Evolutionary conservation across 805 yeast species (phyloP).

Genomic region (Wickerhamomyces mucosus): DNA sequence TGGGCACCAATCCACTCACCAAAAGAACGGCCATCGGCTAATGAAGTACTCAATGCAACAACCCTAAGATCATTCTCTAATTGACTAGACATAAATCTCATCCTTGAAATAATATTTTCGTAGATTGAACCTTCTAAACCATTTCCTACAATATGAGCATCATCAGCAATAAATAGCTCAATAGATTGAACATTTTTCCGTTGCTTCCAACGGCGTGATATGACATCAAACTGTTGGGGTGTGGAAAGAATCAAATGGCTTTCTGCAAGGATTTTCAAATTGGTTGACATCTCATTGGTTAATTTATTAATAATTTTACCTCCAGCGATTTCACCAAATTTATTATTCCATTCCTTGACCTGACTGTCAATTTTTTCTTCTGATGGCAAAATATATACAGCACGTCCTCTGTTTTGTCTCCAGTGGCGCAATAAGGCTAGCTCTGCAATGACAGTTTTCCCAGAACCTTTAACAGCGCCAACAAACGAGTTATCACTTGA

Average conservation of each 20-base stretch:
- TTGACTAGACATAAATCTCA: constrained; percentile 61
- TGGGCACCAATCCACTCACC: constrained; percentile 81
- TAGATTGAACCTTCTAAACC: constrained; percentile 51
- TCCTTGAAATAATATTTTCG: constrained; percentile 62
- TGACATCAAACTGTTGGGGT: constrained; percentile 63
- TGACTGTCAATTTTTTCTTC: constrained; percentile 45
- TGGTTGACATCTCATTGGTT: constrained; percentile 40
- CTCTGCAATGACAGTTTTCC: constrained; percentile 65
- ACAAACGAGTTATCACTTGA: constrained; percentile 51
- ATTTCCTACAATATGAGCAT: constrained; percentile 55
- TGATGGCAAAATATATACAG: constrained; percentile 60
- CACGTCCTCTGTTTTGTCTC: constrained; percentile 60
- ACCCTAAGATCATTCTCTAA: constrained; percentile 49
- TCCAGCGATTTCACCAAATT: constrained; percentile 38
- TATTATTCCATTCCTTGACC: constrained; percentile 41
- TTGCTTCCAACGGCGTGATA: constrained; percentile 79
- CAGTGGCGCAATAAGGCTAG: constrained; percentile 65
- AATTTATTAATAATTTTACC: constrained; percentile 51
- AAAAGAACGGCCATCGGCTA: constrained; percentile 68
- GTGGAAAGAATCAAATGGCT: constrained; percentile 70
- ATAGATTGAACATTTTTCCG: constrained; percentile 60
- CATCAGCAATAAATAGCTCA: constrained; percentile 64
- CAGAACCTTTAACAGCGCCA: constrained; percentile 70
- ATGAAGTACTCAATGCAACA: constrained; percentile 59
- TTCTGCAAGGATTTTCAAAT: constrained; percentile 43